These are phyloP conservation scores for Penicillium verrucosum DNA, from an alignment of 2,329 filamentous ascomycete species.

Conservation along the genomic window DNA sequence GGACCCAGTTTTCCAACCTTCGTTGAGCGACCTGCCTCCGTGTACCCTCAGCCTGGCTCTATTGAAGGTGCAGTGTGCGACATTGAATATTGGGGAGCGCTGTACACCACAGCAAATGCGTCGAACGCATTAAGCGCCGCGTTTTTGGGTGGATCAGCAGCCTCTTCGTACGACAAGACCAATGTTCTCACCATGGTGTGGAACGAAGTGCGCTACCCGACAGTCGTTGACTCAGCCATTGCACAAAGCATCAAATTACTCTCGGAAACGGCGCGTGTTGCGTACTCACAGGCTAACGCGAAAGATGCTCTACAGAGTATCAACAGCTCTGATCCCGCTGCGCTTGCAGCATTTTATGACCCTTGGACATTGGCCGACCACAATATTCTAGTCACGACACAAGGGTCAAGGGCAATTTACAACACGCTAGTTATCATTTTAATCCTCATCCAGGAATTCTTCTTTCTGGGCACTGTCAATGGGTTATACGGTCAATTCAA, in stretches of 20 bases:
- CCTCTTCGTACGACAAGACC: slow-evolving; percentile 34
- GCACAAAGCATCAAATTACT: slow-evolving; percentile 33
- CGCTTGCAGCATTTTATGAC: slow-evolving; percentile 36
- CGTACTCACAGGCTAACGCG: slow-evolving; percentile 36
- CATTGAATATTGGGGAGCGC: slow-evolving; percentile 37
- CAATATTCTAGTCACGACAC: slow-evolving; percentile 43
- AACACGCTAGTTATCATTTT: slow-evolving; percentile 47
- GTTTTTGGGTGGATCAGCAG: slow-evolving; percentile 32
- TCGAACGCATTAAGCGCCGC: slow-evolving; percentile 38
- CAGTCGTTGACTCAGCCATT: slow-evolving; percentile 37
- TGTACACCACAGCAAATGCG: slow-evolving; percentile 36
- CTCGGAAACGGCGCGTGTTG: slow-evolving; percentile 31
- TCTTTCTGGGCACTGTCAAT: slow-evolving; percentile 48
- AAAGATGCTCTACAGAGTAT: slow-evolving; percentile 26
- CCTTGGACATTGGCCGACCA: slow-evolving; percentile 37
- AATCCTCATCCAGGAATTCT: slow-evolving; percentile 50
- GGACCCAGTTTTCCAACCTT: slow-evolving; percentile 32
- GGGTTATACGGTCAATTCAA: slow-evolving; percentile 41
- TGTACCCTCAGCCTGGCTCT: slow-evolving; percentile 19
- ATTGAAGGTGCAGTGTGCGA: slow-evolving; percentile 32
- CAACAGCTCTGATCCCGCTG: slow-evolving; percentile 27
- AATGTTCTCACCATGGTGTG: slow-evolving; percentile 43
- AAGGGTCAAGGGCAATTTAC: slow-evolving; percentile 45
- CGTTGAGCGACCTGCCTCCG: slow-evolving; percentile 16
- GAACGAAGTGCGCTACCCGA: slow-evolving; percentile 47